Evolutionary conservation across 768 basidiomycete genomes (phyloP), one percentile per base, ranked within the genome.

Genomic region (Sistotremastrum suecicum): DNA sequence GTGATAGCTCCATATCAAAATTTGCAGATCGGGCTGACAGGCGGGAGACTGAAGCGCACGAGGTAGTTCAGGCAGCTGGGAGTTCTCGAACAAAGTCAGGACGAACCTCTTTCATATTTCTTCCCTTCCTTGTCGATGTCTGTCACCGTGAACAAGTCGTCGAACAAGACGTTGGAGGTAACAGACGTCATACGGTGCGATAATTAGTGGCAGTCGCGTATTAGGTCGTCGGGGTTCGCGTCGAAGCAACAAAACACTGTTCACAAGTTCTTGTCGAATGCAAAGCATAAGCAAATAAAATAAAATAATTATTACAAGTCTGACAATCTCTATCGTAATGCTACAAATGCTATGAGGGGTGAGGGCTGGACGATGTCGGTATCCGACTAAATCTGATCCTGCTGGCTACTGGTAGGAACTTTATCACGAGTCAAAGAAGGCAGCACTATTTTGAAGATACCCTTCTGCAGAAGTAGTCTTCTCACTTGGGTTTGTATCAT

Each of bases 51-150:
- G 61, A 29, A 50, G n/a, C 29, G 43, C 28, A 43, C 29, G 46
- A 35, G 32, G 8, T 28, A 34, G 32, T 43, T 43, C 49, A 38
- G 46, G 48, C 10, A 50, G 37, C 29, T n/a, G 46, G 50, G 46
- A 44, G 39, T 39, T 34, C 30, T 37, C 46, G 45, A 48, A 48
- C 43, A 34, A 31, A 10, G 46, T 37, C 36, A 38, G 37, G 43
- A 58, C 78, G 41, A 47, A 92, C 94, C 94, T 80, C 94, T 71
- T 64, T 99, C 95, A 55, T 97, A 99, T 62, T 92, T 95, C 70
- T 86, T 95, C 41, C 94, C 94, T 54, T 91, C 92, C 62, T 78
- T 80, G 68, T 92, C 81, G 42, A 92, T 85, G 39, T 64, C 79
- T 53, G 75, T 73, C 53, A 94, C 83, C 7, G 75, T 81, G 65